phyloP scores from a whole-genome alignment of 177 flowering plant genomes.

The Vitis hybrid region DNA sequence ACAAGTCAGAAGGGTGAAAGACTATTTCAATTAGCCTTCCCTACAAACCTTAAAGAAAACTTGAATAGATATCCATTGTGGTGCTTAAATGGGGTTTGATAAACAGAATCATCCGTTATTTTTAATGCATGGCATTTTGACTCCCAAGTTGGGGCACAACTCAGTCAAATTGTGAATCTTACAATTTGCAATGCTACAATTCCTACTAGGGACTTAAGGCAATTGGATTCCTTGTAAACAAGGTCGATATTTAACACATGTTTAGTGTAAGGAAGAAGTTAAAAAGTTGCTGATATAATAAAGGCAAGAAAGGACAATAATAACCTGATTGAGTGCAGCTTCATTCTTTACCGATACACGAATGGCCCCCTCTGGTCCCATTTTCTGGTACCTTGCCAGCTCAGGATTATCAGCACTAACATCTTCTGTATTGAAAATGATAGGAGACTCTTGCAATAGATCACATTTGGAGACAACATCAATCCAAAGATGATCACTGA shows the following conservation, averaged over 20 bases:
- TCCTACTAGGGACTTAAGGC: neutral
- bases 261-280: neutral
- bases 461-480: slow-evolving; percentile 94
- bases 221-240: neutral
- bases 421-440: slow-evolving; percentile 44
- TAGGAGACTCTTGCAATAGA: slow-evolving; percentile 56
- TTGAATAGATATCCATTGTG: no score
- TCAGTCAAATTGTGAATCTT: no score
- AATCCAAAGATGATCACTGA: slow-evolving; percentile 79
- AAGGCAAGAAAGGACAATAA: neutral
- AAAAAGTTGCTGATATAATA: neutral
- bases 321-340: slow-evolving; percentile 68
- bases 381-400: slow-evolving; percentile 56
- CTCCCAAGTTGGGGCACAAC: no score
- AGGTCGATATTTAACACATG: neutral
- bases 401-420: slow-evolving; percentile 41
- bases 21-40: no score
- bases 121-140: no score
- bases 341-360: slow-evolving; percentile 75
- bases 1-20: no score
- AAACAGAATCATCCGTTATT: no score
- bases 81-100: no score
- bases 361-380: slow-evolving; percentile 79
- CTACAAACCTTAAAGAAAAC: no score
- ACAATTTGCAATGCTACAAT: no score